Percentiles rank a stretch among this genome's conserved stretches.
These are phyloP conservation scores for Rhizopogon sp. DNA, from an alignment of 768 basidiomycete species.

Conservation along the genomic window DNA sequence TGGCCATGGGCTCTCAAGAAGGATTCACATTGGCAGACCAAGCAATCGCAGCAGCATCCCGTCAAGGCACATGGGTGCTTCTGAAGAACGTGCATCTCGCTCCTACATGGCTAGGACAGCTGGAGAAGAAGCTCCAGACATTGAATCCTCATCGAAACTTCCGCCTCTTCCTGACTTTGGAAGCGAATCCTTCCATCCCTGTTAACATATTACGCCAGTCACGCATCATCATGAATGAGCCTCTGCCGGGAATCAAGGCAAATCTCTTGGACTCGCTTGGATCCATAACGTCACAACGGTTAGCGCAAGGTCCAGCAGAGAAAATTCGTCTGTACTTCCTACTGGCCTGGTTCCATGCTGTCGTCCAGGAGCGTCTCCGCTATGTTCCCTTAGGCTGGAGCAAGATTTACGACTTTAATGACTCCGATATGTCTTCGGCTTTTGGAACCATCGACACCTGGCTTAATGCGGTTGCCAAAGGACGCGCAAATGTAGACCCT, in stretches of 20 bases:
- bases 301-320: constrained; percentile 86
- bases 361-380: constrained; percentile 93
- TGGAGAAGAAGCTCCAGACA: constrained; percentile 95
- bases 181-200: constrained; percentile 90
- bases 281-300: constrained; percentile 62
- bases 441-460: constrained; percentile 90
- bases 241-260: constrained; percentile 94
- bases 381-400: constrained; percentile 98
- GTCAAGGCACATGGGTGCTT: constrained; percentile 94
- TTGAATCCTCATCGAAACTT: constrained; percentile 86
- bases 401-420: constrained; percentile 97
- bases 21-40: constrained; percentile 96
- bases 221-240: constrained; percentile 97
- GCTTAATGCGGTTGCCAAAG: constrained; percentile 77
- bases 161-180: constrained; percentile 98
- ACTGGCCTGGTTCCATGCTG: constrained; percentile 98
- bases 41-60: constrained; percentile 87
- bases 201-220: constrained; percentile 97
- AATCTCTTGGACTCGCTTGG: constrained; percentile 89
- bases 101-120: constrained; percentile 89
- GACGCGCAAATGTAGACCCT: constrained; percentile 89
- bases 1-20: constrained; percentile 98
- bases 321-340: constrained; percentile 93
- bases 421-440: constrained; percentile 94
- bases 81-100: constrained; percentile 97